A percentile compares a stretch with the other conserved stretches of the same genome.
Evolutionary conservation across 768 basidiomycete genomes (phyloP).

Genomic region (Myochromella boudieri): DNA sequence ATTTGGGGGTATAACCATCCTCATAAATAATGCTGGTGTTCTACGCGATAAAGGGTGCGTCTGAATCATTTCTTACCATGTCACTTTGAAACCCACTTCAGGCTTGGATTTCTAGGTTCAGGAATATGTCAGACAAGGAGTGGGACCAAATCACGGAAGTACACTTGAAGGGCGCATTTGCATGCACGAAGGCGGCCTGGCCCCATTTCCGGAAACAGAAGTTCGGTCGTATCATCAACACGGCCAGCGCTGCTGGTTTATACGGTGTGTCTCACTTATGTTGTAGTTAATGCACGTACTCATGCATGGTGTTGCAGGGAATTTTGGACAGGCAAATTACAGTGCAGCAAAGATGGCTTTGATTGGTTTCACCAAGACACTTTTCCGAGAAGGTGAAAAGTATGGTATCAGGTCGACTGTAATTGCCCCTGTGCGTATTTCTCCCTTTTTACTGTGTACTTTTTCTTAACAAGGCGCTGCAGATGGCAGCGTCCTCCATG

Average conservation of each 20-base stretch:
- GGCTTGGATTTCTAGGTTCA: slow-evolving; percentile 58
- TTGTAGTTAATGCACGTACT: not conserved
- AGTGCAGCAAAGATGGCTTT: slow-evolving; percentile 98
- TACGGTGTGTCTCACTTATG: slow-evolving; percentile 62
- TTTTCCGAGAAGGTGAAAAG: slow-evolving; percentile 90
- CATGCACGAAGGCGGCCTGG: slow-evolving; percentile 95
- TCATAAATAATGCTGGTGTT: slow-evolving; percentile 97
- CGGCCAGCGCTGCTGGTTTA: slow-evolving; percentile 90
- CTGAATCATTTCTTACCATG: not conserved
- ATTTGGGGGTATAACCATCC: slow-evolving; percentile 82
- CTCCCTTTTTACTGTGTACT: not conserved
- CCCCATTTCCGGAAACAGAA: slow-evolving; percentile 92
- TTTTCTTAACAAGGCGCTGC: not conserved
- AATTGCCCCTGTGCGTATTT: slow-evolving; percentile 78
- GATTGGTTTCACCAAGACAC: slow-evolving; percentile 87
- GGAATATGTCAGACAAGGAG: slow-evolving; percentile 95
- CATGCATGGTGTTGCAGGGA: slow-evolving; percentile 48
- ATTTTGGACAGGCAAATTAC: slow-evolving; percentile 97
- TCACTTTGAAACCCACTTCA: not conserved
- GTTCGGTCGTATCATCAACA: slow-evolving; percentile 93
- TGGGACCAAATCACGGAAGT: slow-evolving; percentile 89
- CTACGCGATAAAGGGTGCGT: slow-evolving; percentile 74
- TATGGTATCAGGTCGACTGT: slow-evolving; percentile 84
- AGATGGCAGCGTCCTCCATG: slow-evolving; percentile 97
- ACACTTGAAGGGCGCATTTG: slow-evolving; percentile 91